Evolutionary conservation across 176 grass and related monocot genomes (phyloP).

Genomic region (Alloteropsis semialata): DNA sequence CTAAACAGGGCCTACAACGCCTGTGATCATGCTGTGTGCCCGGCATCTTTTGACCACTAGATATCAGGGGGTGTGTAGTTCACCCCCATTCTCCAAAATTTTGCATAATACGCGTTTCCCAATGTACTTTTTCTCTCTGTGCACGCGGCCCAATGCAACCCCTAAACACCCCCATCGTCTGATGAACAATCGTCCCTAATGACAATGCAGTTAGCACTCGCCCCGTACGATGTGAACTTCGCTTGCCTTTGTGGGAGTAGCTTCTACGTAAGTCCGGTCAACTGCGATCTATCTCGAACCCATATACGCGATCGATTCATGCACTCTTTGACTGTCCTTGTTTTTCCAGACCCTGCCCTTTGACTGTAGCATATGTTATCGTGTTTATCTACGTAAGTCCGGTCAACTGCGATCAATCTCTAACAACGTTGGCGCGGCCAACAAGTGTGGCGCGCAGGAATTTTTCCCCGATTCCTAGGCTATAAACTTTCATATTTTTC

Average conservation of each 20-base stretch:
- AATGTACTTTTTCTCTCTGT: too few species aligned
- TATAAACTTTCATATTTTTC: background rate
- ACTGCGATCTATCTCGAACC: background rate
- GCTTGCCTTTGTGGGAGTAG: too few species aligned
- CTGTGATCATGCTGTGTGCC: background rate
- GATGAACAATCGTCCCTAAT: background rate
- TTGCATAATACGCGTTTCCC: too few species aligned
- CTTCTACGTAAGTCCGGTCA: background rate
- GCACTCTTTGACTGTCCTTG: background rate
- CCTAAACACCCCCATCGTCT: too few species aligned
- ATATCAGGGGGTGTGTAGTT: too few species aligned
- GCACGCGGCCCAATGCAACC: too few species aligned
- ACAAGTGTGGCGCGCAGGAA: background rate
- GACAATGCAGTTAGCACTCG: background rate
- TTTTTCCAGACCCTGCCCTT: background rate
- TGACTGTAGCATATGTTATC: background rate
- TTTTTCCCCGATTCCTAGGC: background rate
- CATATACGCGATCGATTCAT: background rate
- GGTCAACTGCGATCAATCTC: too few species aligned
- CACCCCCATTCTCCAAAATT: too few species aligned
- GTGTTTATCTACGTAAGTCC: background rate
- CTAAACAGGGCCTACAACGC: background rate
- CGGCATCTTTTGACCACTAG: background rate
- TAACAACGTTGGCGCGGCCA: constrained; percentile 2
- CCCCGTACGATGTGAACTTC: background rate